phyloP scores from a whole-genome alignment of 306 rosid species.

The Castanospermum australe region DNA sequence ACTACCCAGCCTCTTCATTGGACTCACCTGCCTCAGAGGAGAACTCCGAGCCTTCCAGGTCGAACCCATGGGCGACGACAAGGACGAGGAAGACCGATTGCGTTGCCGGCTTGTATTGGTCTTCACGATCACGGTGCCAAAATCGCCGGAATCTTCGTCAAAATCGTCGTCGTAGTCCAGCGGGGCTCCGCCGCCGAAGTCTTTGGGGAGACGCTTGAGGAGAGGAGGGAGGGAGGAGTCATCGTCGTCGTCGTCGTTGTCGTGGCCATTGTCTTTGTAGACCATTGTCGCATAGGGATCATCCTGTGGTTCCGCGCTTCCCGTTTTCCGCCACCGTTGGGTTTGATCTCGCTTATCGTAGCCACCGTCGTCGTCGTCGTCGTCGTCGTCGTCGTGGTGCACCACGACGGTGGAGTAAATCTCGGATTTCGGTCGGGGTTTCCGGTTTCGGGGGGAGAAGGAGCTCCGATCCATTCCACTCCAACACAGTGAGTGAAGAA shows the following conservation, averaged over 20 bases:
- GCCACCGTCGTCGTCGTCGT: slow-evolving; percentile 24
- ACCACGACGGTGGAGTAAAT: slow-evolving; percentile 78
- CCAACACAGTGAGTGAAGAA: background rate
- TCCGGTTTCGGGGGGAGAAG: slow-evolving; percentile 45
- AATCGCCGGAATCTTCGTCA: slow-evolving; percentile 57
- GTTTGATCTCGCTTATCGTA: background rate
- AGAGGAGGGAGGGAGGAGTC: slow-evolving; percentile 93
- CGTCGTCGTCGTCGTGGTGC: slow-evolving; percentile 57
- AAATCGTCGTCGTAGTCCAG: slow-evolving; percentile 71
- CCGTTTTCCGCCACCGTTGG: slow-evolving; percentile 30
- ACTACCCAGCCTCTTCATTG: slow-evolving; percentile 31
- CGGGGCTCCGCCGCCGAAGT: slow-evolving; percentile 91
- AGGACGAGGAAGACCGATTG: slow-evolving; percentile 45
- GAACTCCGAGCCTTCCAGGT: slow-evolving; percentile 44
- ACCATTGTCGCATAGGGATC: slow-evolving; percentile 81
- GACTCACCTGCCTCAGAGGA: slow-evolving; percentile 28
- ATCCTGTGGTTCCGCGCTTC: slow-evolving; percentile 26
- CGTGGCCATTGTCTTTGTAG: slow-evolving; percentile 61
- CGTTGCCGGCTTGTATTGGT: slow-evolving; percentile 46
- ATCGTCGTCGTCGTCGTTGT: slow-evolving; percentile 58
- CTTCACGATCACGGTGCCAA: slow-evolving; percentile 78
- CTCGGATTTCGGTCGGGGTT: slow-evolving; percentile 49
- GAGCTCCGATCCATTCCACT: slow-evolving; percentile 63
- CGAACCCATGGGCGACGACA: slow-evolving; percentile 25
- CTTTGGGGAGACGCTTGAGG: slow-evolving; percentile 87